Conservation (phyloP, 1,284 basidiomycete genomes). For the Ceratobasidium sp. region DNA sequence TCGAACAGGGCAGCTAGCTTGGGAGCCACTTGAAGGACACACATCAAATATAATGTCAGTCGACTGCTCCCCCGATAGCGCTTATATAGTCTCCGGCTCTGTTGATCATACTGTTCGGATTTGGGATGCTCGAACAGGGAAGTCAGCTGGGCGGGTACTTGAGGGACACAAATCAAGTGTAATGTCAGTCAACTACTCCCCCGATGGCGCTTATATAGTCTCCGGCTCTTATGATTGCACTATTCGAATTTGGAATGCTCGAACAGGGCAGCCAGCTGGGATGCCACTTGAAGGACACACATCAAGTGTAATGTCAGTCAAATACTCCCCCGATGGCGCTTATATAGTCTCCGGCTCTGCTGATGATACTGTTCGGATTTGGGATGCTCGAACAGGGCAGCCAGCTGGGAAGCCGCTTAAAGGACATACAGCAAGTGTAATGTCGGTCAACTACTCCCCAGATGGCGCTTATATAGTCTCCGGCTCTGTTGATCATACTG, state of each 20-base stretch:
- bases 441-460: constrained; percentile 2
- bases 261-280: not conserved
- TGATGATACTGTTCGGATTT: constrained; percentile 2
- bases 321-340: constrained; percentile 1
- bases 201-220: not conserved
- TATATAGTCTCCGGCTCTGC: constrained; percentile 7
- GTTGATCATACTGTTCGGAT: not conserved
- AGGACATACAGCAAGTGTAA: not conserved
- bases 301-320: not conserved
- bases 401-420: not conserved
- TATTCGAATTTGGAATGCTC: not conserved
- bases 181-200: not conserved
- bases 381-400: not conserved
- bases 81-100: constrained; percentile 4
- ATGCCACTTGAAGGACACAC: not conserved
- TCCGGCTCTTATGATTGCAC: not conserved
- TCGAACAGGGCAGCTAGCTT: no score
- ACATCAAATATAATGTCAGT: not conserved
- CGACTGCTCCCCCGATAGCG: constrained; percentile 18
- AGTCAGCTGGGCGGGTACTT: not conserved
- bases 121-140: constrained; percentile 3
- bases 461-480: constrained; percentile 11
- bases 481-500: constrained; percentile 1
- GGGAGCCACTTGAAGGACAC: not conserved
- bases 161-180: not conserved